A percentile compares a stretch with the other conserved stretches of the same genome.
These are phyloP conservation scores for Trichosporon sp. DNA, from an alignment of 1,284 basidiomycete genomes.

Conservation along the genomic window DNA sequence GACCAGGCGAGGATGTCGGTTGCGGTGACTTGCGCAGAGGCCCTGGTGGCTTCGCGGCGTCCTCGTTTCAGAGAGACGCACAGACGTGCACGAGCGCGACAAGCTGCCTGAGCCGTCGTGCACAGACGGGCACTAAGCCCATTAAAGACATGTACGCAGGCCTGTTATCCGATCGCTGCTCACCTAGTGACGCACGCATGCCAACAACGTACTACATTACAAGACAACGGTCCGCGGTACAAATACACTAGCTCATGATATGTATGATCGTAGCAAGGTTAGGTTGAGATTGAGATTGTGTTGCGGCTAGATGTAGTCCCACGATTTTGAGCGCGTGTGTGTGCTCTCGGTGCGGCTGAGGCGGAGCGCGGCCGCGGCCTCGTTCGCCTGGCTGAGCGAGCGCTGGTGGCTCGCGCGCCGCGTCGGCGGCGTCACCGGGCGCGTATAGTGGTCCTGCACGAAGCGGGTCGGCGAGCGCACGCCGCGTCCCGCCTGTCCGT, in stretches of 20 bases:
- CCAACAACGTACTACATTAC: background rate
- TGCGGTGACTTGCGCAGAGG: background rate
- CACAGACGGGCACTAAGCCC: background rate
- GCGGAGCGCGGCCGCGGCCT: background rate
- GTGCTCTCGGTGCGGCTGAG: background rate
- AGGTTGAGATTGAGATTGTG: background rate
- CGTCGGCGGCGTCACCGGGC: background rate
- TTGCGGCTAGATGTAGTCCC: background rate
- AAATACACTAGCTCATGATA: background rate
- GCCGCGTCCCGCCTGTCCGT: background rate
- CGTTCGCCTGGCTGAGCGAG: slow-evolving; percentile 5
- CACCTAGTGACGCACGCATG: background rate
- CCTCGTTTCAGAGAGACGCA: background rate
- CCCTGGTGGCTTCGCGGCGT: background rate
- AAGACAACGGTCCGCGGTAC: background rate
- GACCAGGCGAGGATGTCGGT: background rate
- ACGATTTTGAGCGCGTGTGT: background rate
- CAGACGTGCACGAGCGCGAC: background rate
- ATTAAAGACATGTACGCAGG: background rate
- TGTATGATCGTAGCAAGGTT: background rate
- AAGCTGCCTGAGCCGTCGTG: too few species aligned
- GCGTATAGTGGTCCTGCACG: background rate
- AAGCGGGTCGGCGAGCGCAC: background rate
- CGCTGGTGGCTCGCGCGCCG: slow-evolving; percentile 7
- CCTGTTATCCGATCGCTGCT: background rate